Conservation (phyloP, 257 asterid species). For the Voacanga thouarsii region DNA sequence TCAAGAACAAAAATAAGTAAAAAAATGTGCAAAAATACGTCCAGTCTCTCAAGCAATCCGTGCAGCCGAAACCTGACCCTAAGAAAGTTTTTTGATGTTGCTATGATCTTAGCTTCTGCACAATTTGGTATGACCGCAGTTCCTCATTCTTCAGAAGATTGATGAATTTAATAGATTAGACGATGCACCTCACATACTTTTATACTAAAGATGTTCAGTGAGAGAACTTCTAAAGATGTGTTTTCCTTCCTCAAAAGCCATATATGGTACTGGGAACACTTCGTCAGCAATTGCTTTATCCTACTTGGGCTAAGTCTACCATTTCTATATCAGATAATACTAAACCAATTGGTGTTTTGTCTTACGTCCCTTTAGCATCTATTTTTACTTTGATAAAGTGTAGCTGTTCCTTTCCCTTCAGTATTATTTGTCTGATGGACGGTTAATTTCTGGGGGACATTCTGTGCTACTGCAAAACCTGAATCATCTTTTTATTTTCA, state of each 20-base stretch:
- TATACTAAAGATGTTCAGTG: too few relatives aligned
- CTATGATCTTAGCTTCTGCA: too few relatives aligned
- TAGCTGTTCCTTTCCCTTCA: background rate
- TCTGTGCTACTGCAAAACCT: background rate
- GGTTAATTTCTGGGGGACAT: background rate
- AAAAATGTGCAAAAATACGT: conserved; percentile 95
- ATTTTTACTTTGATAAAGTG: background rate
- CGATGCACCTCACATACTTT: too few relatives aligned
- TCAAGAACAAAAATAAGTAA: conserved; percentile 92
- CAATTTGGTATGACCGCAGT: too few relatives aligned
- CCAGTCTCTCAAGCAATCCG: conserved; percentile 69
- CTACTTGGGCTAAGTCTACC: conserved; percentile 63
- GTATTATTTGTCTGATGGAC: background rate
- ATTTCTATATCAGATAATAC: conserved; percentile 36
- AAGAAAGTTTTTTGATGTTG: too few relatives aligned
- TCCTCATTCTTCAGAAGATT: too few relatives aligned
- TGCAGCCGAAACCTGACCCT: conserved; percentile 72
- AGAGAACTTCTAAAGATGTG: conserved; percentile 45
- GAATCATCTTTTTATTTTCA: too few relatives aligned
- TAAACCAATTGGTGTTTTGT: conserved; percentile 46
- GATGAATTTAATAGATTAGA: too few relatives aligned
- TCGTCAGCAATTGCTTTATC: conserved; percentile 87
- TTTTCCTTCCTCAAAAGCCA: conserved; percentile 96
- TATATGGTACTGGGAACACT: conserved; percentile 92
- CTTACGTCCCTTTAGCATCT: background rate